phyloP scores from a whole-genome alignment of 306 rosid species.

The Ormosia emarginata region DNA sequence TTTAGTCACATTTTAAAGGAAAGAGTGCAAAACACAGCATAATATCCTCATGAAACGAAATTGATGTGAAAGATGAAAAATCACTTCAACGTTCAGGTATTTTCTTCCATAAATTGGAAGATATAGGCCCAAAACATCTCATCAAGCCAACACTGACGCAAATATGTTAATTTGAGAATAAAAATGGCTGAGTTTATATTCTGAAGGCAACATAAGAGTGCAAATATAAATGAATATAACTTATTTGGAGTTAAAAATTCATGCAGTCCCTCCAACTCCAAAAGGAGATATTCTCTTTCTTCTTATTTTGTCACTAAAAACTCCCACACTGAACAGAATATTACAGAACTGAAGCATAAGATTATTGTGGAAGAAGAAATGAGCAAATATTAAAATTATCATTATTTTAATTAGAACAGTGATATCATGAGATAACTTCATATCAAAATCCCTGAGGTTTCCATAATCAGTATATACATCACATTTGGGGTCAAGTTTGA shows the following conservation, averaged over 20 bases:
- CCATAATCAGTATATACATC: neutral
- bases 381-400: neutral
- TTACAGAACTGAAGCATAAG: neutral
- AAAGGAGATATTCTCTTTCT: too few species aligned
- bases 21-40: neutral
- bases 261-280: neutral
- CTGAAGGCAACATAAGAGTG: neutral
- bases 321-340: neutral
- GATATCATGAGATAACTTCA: too few species aligned
- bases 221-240: neutral
- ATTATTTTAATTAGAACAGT: too few species aligned
- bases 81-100: neutral
- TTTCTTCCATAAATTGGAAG: neutral
- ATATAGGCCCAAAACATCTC: neutral
- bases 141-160: neutral
- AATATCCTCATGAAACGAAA: neutral
- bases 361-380: neutral
- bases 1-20: neutral
- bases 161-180: neutral
- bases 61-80: neutral
- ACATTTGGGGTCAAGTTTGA: neutral
- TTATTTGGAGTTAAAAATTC: too few species aligned
- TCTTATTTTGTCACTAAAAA: neutral
- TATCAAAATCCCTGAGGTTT: neutral
- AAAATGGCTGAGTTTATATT: neutral